Evolutionary conservation across 495 filamentous ascomycete species (phyloP), one percentile per base, ranked within the genome.

Genomic region (Hapsidospora chrysogenum): DNA sequence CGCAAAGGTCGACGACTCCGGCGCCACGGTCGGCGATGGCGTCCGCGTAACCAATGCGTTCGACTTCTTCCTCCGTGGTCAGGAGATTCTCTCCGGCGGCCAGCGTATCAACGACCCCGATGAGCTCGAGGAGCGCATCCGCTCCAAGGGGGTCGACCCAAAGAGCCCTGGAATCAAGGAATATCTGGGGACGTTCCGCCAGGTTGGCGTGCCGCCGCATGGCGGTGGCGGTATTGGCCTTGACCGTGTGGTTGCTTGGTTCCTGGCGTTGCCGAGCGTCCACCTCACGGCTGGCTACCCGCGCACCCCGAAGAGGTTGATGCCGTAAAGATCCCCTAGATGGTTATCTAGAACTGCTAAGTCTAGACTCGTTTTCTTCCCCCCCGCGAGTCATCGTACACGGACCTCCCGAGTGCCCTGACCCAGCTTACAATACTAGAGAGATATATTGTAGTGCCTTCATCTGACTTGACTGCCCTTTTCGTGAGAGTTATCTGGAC

Each of bases 51-150:
- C 74, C 34, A 87, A 92, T 57, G 79, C 76, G 4, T 94, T 83
- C 62, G 85, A 92, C 59, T 83, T 94, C 66, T 86, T 92, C 67
- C 48, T 92, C 78, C 76, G 85, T 43, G 81, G 81, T 14, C 81
- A 92, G 58, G 85, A 87, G 58, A 85, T 92, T 52, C 71, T 86
- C 57, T 80, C 73, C 9, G 85, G 85, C 34, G 84, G 81, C 18
- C 84, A 93, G 63, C 80, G 84, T 57, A 77, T 92, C 47, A 67
- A 92, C 64, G 54, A 79, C 43, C 68, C 80, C 23, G 64, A 61
- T 22, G 67, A 79, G 53, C 64, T 92, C 28, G 66, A 74, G 49
- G 66, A 66, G 7, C 68, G 71, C 9, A 81, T 92, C 64, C 52
- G 61, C 30, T 58, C 58, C 37, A 80, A 87, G 60, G 81, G 78